Evolutionary conservation across 2,329 filamentous ascomycete genomes (phyloP), one percentile per base, ranked within the genome.

Genomic region (Calcarisporium arbuscula): DNA sequence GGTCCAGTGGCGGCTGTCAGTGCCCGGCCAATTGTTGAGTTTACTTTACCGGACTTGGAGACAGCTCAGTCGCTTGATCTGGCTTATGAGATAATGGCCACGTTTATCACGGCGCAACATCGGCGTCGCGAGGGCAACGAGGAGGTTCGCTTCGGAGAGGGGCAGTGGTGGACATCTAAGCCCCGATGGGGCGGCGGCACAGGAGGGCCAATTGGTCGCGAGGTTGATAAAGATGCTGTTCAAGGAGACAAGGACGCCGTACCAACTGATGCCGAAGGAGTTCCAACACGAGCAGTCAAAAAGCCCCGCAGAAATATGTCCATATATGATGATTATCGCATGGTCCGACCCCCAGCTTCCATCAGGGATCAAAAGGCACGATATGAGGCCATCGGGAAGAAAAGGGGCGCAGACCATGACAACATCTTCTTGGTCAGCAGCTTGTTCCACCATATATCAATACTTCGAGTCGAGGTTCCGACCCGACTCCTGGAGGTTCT

Each of bases 271-370:
- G 40, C 44, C 6, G 48, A 55, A 28, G 47, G 48, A 19, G 20
- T 39, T 11, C 28, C 42, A 16, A 36, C 40, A 36, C 53, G 49
- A 5, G 43, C 49, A 5, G 52, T 47, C 22, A 74, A 74, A 53
- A 74, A 68, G 41, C 55, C 67, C 23, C 68, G 72, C 39, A 76
- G 72, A 52, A 74, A 65, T 33, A 57, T 74, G 52, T 68, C 65
- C 41, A 66, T 79, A 30, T 81, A 80, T 50, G 77, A 81, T 50
- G 73, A 67, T 45, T 81, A 81, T 55, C 69, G 77, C 37, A 78
- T 75, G 65, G 62, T 81, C 28, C 65, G 73, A 3, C 72, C 70
- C 8, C 77, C 77, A 0, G 56, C 70, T 8, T 58, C 66, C 6
- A 70, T 66, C 16, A 82, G 77, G 77, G 77, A 82, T 48, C 64